These are phyloP conservation scores for Trichoderma asperelloides DNA, from an alignment of 495 filamentous ascomycete species.

Conservation along the genomic window DNA sequence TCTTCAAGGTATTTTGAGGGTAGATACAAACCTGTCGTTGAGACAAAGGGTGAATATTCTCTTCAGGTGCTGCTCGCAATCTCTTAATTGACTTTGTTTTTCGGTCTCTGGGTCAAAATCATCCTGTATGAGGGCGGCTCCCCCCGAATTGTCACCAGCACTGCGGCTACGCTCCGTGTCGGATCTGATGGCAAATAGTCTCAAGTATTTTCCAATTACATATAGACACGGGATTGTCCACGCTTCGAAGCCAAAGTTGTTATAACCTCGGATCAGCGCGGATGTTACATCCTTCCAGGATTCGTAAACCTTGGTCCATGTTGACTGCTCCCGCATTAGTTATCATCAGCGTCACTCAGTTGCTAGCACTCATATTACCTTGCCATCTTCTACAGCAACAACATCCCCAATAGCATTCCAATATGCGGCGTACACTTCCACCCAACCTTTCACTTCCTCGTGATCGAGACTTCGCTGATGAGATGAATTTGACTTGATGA, in stretches of 20 bases:
- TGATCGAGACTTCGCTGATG: slow-evolving; percentile 41
- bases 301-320: slow-evolving; percentile 70
- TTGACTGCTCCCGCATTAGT: slow-evolving; percentile 29
- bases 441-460: slow-evolving; percentile 64
- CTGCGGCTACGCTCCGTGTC: slow-evolving; percentile 52
- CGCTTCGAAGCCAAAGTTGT: slow-evolving; percentile 55
- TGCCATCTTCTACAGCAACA: slow-evolving; percentile 44
- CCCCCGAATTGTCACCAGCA: slow-evolving; percentile 28
- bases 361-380: slow-evolving; percentile 19
- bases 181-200: slow-evolving; percentile 80
- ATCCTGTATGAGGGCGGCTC: slow-evolving; percentile 51
- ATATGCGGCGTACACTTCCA: slow-evolving; percentile 71
- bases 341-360: neutral
- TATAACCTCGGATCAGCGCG: slow-evolving; percentile 64
- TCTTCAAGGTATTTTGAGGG: neutral
- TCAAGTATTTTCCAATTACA: slow-evolving; percentile 68
- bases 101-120: slow-evolving; percentile 63
- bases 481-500: slow-evolving; percentile 41
- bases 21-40: slow-evolving; percentile 65
- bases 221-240: slow-evolving; percentile 92
- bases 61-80: slow-evolving; percentile 80
- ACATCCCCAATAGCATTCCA: slow-evolving; percentile 73
- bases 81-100: slow-evolving; percentile 74
- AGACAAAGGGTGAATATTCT: slow-evolving; percentile 81
- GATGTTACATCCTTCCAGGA: slow-evolving; percentile 74